Percentiles rank a stretch among this genome's conserved stretches.
Conservation (phyloP, 352 stramenopile species). For the Peronospora belbahrii region DNA sequence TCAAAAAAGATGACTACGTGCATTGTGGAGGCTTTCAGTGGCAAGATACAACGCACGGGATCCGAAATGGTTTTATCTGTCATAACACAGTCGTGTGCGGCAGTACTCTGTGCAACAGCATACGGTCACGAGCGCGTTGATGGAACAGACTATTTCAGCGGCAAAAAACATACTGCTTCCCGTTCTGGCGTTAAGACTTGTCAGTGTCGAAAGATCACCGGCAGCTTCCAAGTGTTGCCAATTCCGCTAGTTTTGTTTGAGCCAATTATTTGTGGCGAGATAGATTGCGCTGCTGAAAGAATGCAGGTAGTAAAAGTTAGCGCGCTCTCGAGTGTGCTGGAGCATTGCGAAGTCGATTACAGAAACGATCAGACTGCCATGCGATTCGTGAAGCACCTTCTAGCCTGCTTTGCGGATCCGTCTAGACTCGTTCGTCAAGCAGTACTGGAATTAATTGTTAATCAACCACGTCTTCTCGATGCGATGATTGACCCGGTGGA, state of each 20-base stretch:
- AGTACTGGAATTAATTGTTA: constrained; percentile 14
- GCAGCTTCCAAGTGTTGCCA: constrained; percentile 8
- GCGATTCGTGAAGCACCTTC: constrained; percentile 26
- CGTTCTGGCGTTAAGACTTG: constrained; percentile 9
- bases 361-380: constrained; percentile 15
- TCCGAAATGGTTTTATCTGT: constrained; percentile 20
- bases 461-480: constrained; percentile 24
- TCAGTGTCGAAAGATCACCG: constrained; percentile 16
- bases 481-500: constrained; percentile 29
- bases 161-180: constrained; percentile 2
- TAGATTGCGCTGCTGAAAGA: not conserved
- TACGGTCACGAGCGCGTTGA: constrained; percentile 18
- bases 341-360: constrained; percentile 36
- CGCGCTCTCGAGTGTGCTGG: constrained; percentile 29
- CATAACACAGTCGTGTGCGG: constrained; percentile 28
- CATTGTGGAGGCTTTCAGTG: constrained; percentile 34
- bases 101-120: constrained; percentile 30
- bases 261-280: constrained; percentile 16
- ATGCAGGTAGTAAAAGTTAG: constrained; percentile 20
- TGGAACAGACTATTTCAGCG: not conserved
- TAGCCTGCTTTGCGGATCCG: constrained; percentile 19
- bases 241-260: constrained; percentile 32
- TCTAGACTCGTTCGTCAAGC: constrained; percentile 15
- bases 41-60: constrained; percentile 24
- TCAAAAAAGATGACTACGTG: constrained; percentile 31